Base-by-base conservation (phyloP, 2,329 filamentous ascomycete genomes). In the Fusarium tuaranense region DNA sequence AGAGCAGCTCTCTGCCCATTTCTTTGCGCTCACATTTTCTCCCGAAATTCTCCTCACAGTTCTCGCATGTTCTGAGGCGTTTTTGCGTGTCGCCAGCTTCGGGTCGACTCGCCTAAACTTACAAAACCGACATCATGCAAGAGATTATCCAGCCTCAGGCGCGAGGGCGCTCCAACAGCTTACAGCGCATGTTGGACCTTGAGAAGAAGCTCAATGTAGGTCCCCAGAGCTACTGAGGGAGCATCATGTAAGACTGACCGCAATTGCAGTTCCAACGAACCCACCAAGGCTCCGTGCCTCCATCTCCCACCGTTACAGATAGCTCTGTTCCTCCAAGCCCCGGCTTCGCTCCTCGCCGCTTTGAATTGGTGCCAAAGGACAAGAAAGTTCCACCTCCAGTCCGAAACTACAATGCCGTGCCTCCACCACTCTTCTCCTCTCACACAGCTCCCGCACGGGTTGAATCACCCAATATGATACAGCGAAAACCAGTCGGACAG, bases 151-250 rank as follows among this genome's bases (percentile, higher is more conserved):
- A 70, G 32, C 61, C 72, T 12, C 70, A 76, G 53, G 70, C 67
- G 71, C 77, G 76, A 39, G 13, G 67, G 59, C 77, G 78, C 69
- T 83, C 84, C 71, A 86, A 86, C 78, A 89, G 86, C 80, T 86
- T 91, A 73, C 85, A 90, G 79, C 86, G 84, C 69, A 91, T 91
- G 89, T 84, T 91, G 59, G 88, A 91, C 75, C 81, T 91, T 62
- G 90, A 91, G 78, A 89, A 87, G 78, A 85, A 84, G 78, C 86
- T 84, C 80, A 90, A 89, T 87, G 90, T 91, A 84, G 83, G 84
- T 78, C 78, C 55, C 55, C 22, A 13, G 27, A 32, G 34, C n/a
- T 5, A 3, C 5, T 0, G 12, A 13, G 3, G 4, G 38, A 30
- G 13, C 5, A 57, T 7, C 55, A 71, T 32, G 30, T 68, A 27